Evolutionary conservation across 306 rosid genomes (phyloP).

Genomic region (Abrus precatorius): DNA sequence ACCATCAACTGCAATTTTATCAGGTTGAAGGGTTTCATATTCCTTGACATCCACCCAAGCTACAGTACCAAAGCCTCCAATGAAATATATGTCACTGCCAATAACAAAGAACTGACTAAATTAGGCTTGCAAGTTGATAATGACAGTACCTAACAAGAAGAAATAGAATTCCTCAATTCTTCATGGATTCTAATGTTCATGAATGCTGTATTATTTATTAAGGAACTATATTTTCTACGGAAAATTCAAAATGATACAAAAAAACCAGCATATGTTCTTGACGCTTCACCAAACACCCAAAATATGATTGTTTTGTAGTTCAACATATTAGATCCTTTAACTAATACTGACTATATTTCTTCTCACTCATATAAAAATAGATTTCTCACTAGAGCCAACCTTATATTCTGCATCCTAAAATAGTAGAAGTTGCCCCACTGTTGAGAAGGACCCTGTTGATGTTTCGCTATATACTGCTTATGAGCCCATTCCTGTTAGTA

Average conservation of each 20-base stretch:
- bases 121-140: constrained; percentile 38
- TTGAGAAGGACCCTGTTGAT: constrained; percentile 99
- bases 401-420: constrained; percentile 94
- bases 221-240: constrained; percentile 4
- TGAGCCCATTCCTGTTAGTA: constrained; percentile 95
- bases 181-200: constrained; percentile 7
- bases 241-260: constrained; percentile 22
- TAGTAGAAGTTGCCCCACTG: constrained; percentile 99
- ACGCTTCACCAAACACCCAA: constrained; percentile 39
- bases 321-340: not conserved
- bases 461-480: constrained; percentile 96
- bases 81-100: constrained; percentile 96
- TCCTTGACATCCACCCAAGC: constrained; percentile 99
- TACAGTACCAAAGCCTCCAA: constrained; percentile 99
- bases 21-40: constrained; percentile 92
- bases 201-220: not conserved
- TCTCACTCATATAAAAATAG: not conserved
- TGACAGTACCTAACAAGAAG: constrained; percentile 28
- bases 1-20: constrained; percentile 96
- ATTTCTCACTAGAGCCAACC: constrained; percentile 57
- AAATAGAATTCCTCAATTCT: constrained; percentile 23
- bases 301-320: constrained; percentile 7
- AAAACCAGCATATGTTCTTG: not conserved
- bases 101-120: constrained; percentile 40
- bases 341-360: constrained; percentile 14